phyloP scores from a whole-genome alignment of 2,329 filamentous ascomycete genomes.

The Sporothrix humicola region DNA sequence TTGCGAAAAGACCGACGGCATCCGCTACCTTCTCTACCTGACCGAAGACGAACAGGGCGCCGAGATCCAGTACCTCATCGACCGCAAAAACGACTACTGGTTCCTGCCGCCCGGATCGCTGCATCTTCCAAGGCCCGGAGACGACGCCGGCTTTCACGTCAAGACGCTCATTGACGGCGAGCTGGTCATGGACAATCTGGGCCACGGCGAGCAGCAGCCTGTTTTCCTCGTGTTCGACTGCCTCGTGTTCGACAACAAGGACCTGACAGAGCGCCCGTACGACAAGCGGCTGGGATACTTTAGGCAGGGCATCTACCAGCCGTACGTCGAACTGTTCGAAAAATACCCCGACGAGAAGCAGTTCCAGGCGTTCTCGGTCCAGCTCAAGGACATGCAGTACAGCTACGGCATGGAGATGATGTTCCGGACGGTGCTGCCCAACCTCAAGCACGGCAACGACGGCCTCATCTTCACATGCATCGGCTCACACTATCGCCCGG shows the following conservation, averaged over 20 bases:
- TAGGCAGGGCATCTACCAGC: conserved; percentile 74
- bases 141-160: conserved; percentile 69
- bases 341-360: conserved; percentile 71
- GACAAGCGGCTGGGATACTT: conserved; percentile 91
- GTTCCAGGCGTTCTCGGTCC: conserved; percentile 78
- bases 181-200: conserved; percentile 81
- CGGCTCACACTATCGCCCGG: conserved; percentile 81
- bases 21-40: conserved; percentile 93
- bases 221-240: conserved; percentile 95
- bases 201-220: conserved; percentile 70
- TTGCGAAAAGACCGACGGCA: conserved; percentile 97
- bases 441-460: conserved; percentile 89
- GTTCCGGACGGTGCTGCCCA: conserved; percentile 84
- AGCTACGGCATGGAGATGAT: conserved; percentile 90
- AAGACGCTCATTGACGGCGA: conserved; percentile 91
- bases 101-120: conserved; percentile 71
- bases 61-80: conserved; percentile 89
- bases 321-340: conserved; percentile 67
- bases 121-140: conserved; percentile 76
- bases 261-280: conserved; percentile 77
- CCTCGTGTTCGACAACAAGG: conserved; percentile 77
- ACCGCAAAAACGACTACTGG: conserved; percentile 98
- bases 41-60: conserved; percentile 64
- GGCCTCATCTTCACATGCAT: conserved; percentile 98
- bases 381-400: conserved; percentile 88